Base-by-base conservation (phyloP, 331 rosid genomes). In the Arachis monticola region DNA sequence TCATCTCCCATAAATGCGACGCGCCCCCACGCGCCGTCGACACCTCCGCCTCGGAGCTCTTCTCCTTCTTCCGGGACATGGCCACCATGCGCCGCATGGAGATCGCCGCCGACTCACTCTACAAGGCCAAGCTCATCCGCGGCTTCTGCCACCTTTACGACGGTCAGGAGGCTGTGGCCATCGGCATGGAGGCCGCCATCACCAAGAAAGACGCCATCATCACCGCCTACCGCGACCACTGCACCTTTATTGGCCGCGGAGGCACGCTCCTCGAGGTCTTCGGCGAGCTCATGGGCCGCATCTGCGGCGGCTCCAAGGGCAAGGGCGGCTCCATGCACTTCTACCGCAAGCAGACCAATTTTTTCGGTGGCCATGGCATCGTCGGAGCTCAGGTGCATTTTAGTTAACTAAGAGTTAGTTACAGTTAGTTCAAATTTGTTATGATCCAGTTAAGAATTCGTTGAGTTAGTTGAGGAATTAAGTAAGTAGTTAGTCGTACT, bases 311-410 rank as follows among this genome's bases (percentile, higher is more conserved):
- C 73, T 85, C 99, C 1, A 88, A 77, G 2, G 99, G 99, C 1
- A 94, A 90, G 59, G 97, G 99, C 14, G 99, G 99, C 2, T 94
- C 99, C 1, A 94, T 94, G 99, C 99, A 94, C 68, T 92, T 94
- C 55, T 94, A 94, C 63, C 87, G 70, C 81, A 94, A 94, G 83
- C 88, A 90, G 0, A 32, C 82, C 14, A 87, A 90, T 11, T 94
- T 94, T 61, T 94, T 77, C 46, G 97, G 99, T 4, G 99, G 97
- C 0, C 99, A 94, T 12, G 97, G 99, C 0, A 94, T 94, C 22
- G 97, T 92, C 10, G 97, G 97, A 11, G 99, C 99, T 73, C 97
- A 94, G 84, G 60, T 94, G 3, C 99, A 1, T 2, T 53, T 13
- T 6, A 51, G 56, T 51, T 51, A 51, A 14, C n/a, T 51, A 51